Evolutionary conservation across 805 yeast genomes (phyloP).

Genomic region (Kodamaea nitidulidarum): DNA sequence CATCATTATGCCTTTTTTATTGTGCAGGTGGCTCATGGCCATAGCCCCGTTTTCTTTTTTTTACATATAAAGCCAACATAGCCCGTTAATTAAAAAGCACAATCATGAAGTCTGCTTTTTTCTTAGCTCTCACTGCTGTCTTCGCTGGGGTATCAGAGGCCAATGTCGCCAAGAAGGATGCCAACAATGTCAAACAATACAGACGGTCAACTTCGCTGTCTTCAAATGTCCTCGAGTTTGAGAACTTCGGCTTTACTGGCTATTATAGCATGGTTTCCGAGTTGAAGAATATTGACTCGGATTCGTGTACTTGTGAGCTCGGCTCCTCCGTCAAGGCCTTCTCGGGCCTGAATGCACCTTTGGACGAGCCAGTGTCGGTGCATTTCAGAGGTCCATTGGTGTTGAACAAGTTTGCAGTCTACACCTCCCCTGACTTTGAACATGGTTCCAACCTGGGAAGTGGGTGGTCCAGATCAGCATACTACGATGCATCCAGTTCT

Average conservation of each 20-base stretch:
- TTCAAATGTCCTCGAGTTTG: slow-evolving; percentile 41
- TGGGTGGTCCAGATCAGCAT: slow-evolving; percentile 58
- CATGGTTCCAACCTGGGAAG: slow-evolving; percentile 28
- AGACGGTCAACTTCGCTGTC: slow-evolving; percentile 3
- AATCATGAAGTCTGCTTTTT: slow-evolving; percentile 3
- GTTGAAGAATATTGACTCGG: slow-evolving; percentile 38
- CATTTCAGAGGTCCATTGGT: slow-evolving; percentile 76
- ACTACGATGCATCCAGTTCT: slow-evolving; percentile 47
- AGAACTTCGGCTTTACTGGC: slow-evolving; percentile 55
- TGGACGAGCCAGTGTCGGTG: slow-evolving; percentile 65
- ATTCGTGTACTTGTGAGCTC: slow-evolving; percentile 46
- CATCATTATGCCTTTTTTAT: neutral
- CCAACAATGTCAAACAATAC: slow-evolving; percentile 9
- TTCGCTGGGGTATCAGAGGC: slow-evolving; percentile 7
- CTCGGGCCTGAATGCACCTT: slow-evolving; percentile 61
- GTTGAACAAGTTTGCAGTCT: slow-evolving; percentile 58
- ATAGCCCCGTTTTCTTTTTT: slow-evolving; percentile 2
- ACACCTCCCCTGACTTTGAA: slow-evolving; percentile 42
- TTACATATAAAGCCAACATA: neutral
- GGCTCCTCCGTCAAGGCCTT: slow-evolving; percentile 37
- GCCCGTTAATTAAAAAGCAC: neutral
- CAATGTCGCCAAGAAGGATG: slow-evolving; percentile 3
- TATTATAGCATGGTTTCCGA: slow-evolving; percentile 44
- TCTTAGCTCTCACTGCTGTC: slow-evolving; percentile 1
- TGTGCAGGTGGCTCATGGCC: slow-evolving; percentile 4